These are phyloP conservation scores for Sanchytrium tribonematis DNA, from an alignment of 371 early-diverging fungal genomes.

Conservation along the genomic window DNA sequence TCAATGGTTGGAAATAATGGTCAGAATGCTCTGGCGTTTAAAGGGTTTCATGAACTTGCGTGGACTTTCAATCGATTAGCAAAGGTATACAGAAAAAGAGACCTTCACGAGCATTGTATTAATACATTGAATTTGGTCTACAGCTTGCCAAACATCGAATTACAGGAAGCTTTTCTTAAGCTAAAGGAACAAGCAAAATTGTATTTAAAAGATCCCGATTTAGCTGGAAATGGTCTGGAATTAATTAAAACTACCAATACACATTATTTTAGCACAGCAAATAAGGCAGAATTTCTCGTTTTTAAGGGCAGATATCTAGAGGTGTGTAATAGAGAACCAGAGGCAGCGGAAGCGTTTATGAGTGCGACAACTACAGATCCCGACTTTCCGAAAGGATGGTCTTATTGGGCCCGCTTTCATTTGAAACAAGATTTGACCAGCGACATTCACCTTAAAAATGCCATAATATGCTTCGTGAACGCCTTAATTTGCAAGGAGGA, in stretches of 20 bases:
- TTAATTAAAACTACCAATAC: constrained; percentile 94
- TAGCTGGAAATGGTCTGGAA: constrained; percentile 73
- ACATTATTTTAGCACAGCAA: constrained; percentile 63
- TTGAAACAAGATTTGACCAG: neutral
- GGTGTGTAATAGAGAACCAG: neutral
- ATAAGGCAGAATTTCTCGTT: constrained; percentile 92
- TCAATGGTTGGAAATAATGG: constrained; percentile 12
- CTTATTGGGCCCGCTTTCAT: neutral
- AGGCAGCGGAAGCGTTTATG: neutral
- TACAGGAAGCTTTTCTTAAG: constrained; percentile 90
- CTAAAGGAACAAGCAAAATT: constrained; percentile 94
- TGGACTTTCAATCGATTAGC: constrained; percentile 99
- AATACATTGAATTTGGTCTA: constrained; percentile 80
- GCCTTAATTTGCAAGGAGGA: neutral
- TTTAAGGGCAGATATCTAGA: constrained; percentile 51
- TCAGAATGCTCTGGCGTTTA: constrained; percentile 46
- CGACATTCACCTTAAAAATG: neutral
- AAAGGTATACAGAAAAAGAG: constrained; percentile 82
- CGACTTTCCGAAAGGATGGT: neutral
- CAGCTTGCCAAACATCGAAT: constrained; percentile 95
- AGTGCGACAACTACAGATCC: neutral
- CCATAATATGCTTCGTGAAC: neutral
- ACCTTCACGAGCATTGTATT: constrained; percentile 75
- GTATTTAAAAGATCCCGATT: constrained; percentile 51
- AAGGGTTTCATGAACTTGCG: constrained; percentile 96